Evolutionary conservation across 805 yeast genomes (phyloP), one percentile per base, ranked within the genome.

Genomic region (Priceomyces medius): DNA sequence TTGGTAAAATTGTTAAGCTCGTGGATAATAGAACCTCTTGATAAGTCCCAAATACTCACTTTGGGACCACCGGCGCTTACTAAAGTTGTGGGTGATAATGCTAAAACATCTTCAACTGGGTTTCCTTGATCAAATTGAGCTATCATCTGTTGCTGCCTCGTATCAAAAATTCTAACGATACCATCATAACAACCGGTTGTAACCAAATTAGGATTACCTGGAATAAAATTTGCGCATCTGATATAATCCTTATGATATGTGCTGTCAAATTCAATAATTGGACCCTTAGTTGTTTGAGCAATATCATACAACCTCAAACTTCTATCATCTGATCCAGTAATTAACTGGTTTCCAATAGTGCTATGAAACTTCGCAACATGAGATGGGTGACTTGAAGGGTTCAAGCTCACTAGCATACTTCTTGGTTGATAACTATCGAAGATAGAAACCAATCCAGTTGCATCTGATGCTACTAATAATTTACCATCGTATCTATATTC

Each of bases 151-250:
- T 66, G 61, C 48, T 51, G 58, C 63, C 98, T 77, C 3, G 93
- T 77, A 66, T 91, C 99, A 55, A 84, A 91, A 4, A 93, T 61
- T 50, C 98, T 73, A 3, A 91, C 83, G 19, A 70, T 61, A 7
- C 97, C 96, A 63, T 93, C 99, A 58, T 93, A 93, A 56, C 95
- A 89, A 40, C 98, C 99, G 1, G 97, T 88, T 12, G 85, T 83
- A n/a, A 93, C 69, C 46, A 90, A 69, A 56, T 85, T 86, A 20
- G 88, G 83, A 40, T 85, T 82, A 16, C 72, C 71, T 2, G 91
- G 91, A 27, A 90, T 76, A 59, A 88, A 88, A 42, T 74, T 74
- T 4, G 87, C 95, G 4, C 91, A 72, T 52, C 99, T 77, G 27
- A 93, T 83, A 61, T 93, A 93, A 66, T 93, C 99, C 23, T 80